Evolutionary conservation across 495 filamentous ascomycete species (phyloP).

Genomic region (Xylona heveae): DNA sequence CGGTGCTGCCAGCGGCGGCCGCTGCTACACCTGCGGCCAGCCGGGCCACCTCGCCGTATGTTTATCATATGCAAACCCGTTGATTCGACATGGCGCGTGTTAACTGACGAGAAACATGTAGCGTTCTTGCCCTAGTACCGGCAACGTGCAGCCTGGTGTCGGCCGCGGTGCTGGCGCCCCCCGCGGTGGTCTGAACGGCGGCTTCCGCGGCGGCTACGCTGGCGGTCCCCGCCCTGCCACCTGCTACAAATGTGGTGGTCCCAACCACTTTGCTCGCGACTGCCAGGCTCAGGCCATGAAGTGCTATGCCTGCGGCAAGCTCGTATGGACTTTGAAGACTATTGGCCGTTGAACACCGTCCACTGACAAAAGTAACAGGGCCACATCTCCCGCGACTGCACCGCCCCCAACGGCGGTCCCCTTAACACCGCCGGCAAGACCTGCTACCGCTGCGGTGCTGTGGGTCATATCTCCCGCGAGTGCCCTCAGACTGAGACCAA

Average conservation of each 20-base stretch:
- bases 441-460: conserved; percentile 92
- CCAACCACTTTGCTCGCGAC: conserved; percentile 96
- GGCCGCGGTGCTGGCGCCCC: conserved; percentile 42
- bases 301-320: conserved; percentile 97
- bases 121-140: conserved; percentile 67
- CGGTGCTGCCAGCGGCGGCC: conserved; percentile 52
- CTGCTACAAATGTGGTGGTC: conserved; percentile 98
- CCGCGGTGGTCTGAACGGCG: conserved; percentile 40
- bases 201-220: conserved; percentile 48
- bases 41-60: conserved; percentile 71
- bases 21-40: conserved; percentile 92
- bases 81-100: too few species aligned
- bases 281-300: conserved; percentile 99
- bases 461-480: conserved; percentile 90
- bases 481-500: conserved; percentile 42
- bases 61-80: conserved; percentile 8
- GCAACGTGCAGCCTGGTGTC: conserved; percentile 25
- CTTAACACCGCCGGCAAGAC: conserved; percentile 92
- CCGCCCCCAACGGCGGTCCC: conserved; percentile 87
- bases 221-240: conserved; percentile 60
- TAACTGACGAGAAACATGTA: conserved; percentile 15
- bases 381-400: conserved; percentile 95
- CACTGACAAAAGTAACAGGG: conserved; percentile 22
- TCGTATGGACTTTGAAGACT: conserved; percentile 24
- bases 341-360: not conserved